phyloP scores from a whole-genome alignment of 1,284 basidiomycete genomes.

The Pulchroboletus neoregius region DNA sequence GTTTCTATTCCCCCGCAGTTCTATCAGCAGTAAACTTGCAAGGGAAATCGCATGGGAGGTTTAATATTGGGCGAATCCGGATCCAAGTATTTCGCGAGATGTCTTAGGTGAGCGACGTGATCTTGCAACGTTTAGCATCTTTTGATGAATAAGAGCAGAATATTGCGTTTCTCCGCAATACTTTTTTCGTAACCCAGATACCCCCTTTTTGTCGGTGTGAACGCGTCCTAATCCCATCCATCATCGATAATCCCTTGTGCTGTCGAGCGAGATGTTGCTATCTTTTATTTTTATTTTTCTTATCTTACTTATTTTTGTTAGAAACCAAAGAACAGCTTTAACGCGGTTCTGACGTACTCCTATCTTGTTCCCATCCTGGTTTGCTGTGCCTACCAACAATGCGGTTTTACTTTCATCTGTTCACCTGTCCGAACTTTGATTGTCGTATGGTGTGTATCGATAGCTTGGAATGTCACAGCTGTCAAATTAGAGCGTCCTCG shows the following conservation, averaged over 20 bases:
- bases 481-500: not conserved
- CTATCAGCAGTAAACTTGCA: constrained; percentile 3
- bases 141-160: constrained; percentile 5
- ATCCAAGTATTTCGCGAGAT: not conserved
- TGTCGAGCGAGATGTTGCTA: constrained; percentile 16
- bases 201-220: constrained; percentile 5
- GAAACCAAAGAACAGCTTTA: not conserved
- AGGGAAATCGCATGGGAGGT: not conserved
- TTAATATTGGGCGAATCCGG: constrained; percentile 3
- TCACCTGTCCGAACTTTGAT: constrained; percentile 1
- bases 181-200: constrained; percentile 7
- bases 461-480: constrained; percentile 15
- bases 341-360: not conserved
- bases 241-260: constrained; percentile 15
- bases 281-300: not conserved
- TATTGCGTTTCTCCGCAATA: constrained; percentile 6
- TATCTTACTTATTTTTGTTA: not conserved
- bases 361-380: constrained; percentile 5
- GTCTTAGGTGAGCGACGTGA: constrained; percentile 12
- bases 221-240: constrained; percentile 3
- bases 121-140: not conserved
- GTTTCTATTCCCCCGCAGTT: constrained; percentile 23
- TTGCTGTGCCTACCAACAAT: constrained; percentile 22
- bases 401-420: constrained; percentile 2
- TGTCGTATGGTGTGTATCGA: constrained; percentile 20